A percentile compares a stretch with the other conserved stretches of the same genome.
These are phyloP conservation scores for Rubia occidens DNA, from an alignment of 305 asterid species.

Conservation along the genomic window DNA sequence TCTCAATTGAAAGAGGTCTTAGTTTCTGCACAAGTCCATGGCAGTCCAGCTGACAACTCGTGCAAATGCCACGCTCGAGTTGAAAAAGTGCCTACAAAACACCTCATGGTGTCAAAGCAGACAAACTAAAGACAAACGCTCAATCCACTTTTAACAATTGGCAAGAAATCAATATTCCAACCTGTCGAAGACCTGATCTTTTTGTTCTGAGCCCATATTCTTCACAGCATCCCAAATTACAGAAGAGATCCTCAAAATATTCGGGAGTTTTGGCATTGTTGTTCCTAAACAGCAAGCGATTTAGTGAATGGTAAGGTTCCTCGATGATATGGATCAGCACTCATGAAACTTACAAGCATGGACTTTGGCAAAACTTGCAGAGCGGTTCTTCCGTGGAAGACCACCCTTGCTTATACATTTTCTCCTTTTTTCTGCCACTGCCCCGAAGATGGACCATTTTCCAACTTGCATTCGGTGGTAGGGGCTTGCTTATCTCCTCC, in stretches of 20 bases:
- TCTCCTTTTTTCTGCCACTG: slow-evolving; percentile 48
- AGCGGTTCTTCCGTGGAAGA: slow-evolving; percentile 78
- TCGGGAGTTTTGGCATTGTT: slow-evolving; percentile 58
- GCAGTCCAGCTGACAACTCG: slow-evolving; percentile 64
- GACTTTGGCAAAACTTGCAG: slow-evolving; percentile 87
- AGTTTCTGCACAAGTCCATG: slow-evolving; percentile 72
- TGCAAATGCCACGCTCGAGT: slow-evolving; percentile 80
- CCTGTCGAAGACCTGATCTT: slow-evolving; percentile 67
- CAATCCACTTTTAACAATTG: slow-evolving; percentile 9
- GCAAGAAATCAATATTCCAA: slow-evolving; percentile 24
- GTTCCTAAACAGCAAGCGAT: slow-evolving; percentile 44
- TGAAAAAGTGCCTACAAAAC: slow-evolving; percentile 65
- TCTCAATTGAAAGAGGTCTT: slow-evolving; percentile 52
- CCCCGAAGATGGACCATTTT: slow-evolving; percentile 44
- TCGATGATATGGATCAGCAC: slow-evolving; percentile 4
- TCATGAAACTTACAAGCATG: slow-evolving; percentile 61
- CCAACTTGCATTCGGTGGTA: slow-evolving; percentile 78
- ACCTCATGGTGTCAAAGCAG: slow-evolving; percentile 23
- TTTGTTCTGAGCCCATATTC: slow-evolving; percentile 78
- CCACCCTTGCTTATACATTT: slow-evolving; percentile 79
- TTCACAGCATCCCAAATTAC: slow-evolving; percentile 67
- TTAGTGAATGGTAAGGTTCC: background rate
- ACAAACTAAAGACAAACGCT: slow-evolving; percentile 8
- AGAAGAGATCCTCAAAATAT: slow-evolving; percentile 89
- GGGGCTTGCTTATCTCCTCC: slow-evolving; percentile 59